These are phyloP conservation scores for Rhododendron vialii DNA, from an alignment of 148 eudicot species.

Conservation along the genomic window DNA sequence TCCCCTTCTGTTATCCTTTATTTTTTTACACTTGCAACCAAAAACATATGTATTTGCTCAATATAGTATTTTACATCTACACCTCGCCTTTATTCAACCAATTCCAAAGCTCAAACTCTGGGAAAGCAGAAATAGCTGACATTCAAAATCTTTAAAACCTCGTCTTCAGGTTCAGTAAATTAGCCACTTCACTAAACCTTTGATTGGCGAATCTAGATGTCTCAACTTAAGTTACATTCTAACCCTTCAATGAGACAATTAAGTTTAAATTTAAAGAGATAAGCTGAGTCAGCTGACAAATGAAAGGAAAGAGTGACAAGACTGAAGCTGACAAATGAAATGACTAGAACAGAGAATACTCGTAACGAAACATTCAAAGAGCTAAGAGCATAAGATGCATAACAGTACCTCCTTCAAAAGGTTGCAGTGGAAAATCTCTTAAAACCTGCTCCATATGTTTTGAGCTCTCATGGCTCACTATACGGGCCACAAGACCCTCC, in stretches of 20 bases:
- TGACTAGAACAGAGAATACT: neutral
- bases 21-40: neutral
- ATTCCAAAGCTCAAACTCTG: neutral
- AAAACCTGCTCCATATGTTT: constrained; percentile 76
- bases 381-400: constrained; percentile 3
- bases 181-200: neutral
- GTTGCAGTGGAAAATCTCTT: constrained; percentile 47
- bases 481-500: constrained; percentile 98
- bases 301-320: neutral
- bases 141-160: neutral
- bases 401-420: constrained; percentile 56
- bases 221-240: neutral
- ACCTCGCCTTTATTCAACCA: neutral
- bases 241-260: neutral
- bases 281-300: neutral
- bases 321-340: neutral
- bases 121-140: neutral
- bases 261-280: neutral
- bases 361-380: neutral
- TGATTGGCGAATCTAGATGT: neutral
- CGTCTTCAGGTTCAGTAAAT: neutral
- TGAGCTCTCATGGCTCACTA: constrained; percentile 75
- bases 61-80: neutral
- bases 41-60: neutral
- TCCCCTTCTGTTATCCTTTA: neutral